Evolutionary conservation across 192 early-diverging fungal genomes (phyloP).

Genomic region (Spizellomyces sp.): DNA sequence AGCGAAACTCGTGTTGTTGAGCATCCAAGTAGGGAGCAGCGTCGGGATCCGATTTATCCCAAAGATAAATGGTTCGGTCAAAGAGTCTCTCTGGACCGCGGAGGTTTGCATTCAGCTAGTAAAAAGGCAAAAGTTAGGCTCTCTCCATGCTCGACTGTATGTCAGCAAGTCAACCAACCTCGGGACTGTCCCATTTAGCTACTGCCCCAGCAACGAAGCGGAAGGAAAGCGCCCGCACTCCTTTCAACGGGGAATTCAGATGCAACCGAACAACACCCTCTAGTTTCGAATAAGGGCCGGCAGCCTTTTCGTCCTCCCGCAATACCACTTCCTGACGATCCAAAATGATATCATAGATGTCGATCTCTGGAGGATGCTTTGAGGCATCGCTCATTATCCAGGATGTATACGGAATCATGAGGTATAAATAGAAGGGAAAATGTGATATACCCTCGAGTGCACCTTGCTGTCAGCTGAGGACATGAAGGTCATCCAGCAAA

Average conservation of each 20-base stretch:
- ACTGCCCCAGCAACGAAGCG: slow-evolving; percentile 30
- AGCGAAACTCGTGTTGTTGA: slow-evolving; percentile 22
- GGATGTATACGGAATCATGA: slow-evolving; percentile 11
- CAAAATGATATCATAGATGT: slow-evolving; percentile 18
- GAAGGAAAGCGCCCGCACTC: slow-evolving; percentile 12
- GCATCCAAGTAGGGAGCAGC: neutral
- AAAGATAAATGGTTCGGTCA: slow-evolving; percentile 16
- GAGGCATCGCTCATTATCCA: slow-evolving; percentile 7
- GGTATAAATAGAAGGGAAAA: no score
- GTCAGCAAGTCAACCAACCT: slow-evolving; percentile 14
- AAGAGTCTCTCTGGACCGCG: slow-evolving; percentile 26
- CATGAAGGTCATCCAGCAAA: no score
- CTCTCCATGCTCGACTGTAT: neutral
- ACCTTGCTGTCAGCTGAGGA: no score
- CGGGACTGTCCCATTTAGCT: slow-evolving; percentile 10
- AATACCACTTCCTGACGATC: slow-evolving; percentile 19
- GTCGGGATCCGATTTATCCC: slow-evolving; percentile 12
- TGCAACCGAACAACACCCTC: slow-evolving; percentile 18
- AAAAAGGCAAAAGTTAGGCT: neutral
- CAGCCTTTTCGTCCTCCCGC: neutral
- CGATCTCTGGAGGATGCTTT: slow-evolving; percentile 12
- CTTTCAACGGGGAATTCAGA: neutral
- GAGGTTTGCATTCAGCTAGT: slow-evolving; percentile 16
- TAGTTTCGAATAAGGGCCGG: neutral
- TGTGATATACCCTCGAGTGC: no score